A percentile compares a stretch with the other conserved stretches of the same genome.
Evolutionary conservation across 257 asterid species (phyloP).

Genomic region (Primulina tabacum): DNA sequence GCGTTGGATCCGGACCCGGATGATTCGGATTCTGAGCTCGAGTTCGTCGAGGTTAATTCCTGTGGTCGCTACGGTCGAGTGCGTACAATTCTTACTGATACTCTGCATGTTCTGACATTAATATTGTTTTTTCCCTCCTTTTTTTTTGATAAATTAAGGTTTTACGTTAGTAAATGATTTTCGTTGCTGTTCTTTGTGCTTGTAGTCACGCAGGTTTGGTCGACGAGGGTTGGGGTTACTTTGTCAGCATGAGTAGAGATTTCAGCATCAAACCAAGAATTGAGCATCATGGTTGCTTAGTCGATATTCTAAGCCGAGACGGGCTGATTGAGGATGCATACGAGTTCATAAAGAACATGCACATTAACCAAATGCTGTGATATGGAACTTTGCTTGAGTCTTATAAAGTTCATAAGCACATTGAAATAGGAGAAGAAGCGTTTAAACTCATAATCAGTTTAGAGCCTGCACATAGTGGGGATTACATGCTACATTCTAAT

Average conservation of each 20-base stretch:
- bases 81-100: conserved; percentile 28
- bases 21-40: conserved; percentile 29
- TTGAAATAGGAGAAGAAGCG: conserved; percentile 50
- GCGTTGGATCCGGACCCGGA: conserved; percentile 15
- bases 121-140: neutral
- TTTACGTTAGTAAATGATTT: conserved; percentile 15
- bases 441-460: conserved; percentile 32
- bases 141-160: neutral
- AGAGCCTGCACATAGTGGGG: conserved; percentile 44
- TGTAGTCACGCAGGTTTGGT: conserved; percentile 49
- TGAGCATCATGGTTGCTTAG: conserved; percentile 51
- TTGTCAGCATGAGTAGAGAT: conserved; percentile 36
- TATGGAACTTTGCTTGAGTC: conserved; percentile 51
- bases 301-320: conserved; percentile 46
- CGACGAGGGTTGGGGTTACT: conserved; percentile 29
- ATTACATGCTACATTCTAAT: conserved; percentile 42
- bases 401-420: conserved; percentile 37
- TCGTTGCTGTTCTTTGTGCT: conserved; percentile 45
- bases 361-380: conserved; percentile 40
- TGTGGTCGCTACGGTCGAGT: conserved; percentile 92
- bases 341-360: conserved; percentile 41
- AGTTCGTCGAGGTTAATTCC: conserved; percentile 83
- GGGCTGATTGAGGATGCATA: conserved; percentile 42
- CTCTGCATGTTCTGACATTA: neutral
- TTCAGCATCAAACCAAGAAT: conserved; percentile 42